Evolutionary conservation across 306 rosid species (phyloP).

Genomic region (Vicia villosa): DNA sequence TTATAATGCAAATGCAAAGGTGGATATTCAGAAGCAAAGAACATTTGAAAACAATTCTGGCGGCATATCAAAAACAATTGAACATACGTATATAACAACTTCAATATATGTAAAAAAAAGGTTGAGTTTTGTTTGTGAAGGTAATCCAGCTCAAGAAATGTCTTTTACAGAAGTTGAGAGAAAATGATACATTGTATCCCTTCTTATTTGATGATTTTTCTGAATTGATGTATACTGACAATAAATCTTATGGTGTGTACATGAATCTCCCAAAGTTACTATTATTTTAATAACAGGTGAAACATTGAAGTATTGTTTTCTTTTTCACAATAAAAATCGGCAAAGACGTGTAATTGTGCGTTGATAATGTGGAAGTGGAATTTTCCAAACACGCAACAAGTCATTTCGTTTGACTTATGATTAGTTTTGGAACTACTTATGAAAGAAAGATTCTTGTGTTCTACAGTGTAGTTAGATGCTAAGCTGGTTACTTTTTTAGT

Average conservation of each 20-base stretch:
- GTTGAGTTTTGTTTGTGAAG: constrained; percentile 30
- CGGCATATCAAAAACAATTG: constrained; percentile 30
- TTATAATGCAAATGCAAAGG: constrained; percentile 22
- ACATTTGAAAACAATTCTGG: constrained; percentile 34
- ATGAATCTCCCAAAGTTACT: constrained; percentile 10
- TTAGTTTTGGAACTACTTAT: not conserved
- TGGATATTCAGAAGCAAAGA: constrained; percentile 34
- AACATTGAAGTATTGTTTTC: constrained; percentile 16
- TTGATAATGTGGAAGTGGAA: not conserved
- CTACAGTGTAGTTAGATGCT: not conserved
- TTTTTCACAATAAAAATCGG: not conserved
- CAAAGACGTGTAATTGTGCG: not conserved
- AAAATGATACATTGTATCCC: constrained; percentile 14
- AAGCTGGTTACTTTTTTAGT: too few species aligned
- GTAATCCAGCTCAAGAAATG: constrained; percentile 28
- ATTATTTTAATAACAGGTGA: not conserved
- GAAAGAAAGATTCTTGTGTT: not conserved
- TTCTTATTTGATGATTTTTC: constrained; percentile 31
- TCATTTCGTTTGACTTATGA: not conserved
- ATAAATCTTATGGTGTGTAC: constrained; percentile 1
- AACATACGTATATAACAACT: constrained; percentile 35
- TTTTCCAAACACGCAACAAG: not conserved
- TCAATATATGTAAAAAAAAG: constrained; percentile 16
- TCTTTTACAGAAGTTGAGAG: constrained; percentile 37
- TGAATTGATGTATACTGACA: constrained; percentile 20